Evolutionary conservation across 345 rosid species (phyloP).

Genomic region (Lumnitzera racemosa): DNA sequence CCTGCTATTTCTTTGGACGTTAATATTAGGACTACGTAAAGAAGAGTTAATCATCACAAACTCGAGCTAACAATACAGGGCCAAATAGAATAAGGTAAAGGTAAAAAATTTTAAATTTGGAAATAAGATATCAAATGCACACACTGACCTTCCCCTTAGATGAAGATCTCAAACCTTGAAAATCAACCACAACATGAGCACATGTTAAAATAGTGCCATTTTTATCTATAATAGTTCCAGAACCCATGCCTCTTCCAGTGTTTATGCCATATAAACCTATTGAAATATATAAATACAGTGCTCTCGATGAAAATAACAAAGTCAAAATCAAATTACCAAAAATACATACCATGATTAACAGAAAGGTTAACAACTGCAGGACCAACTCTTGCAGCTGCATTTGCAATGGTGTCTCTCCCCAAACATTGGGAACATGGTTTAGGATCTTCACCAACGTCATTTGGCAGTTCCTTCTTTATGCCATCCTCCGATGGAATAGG

Average conservation of each 20-base stretch:
- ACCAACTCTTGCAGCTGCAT: slow-evolving; percentile 78
- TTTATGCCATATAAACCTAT: slow-evolving; percentile 48
- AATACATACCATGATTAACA: slow-evolving; percentile 52
- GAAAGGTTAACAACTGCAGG: slow-evolving; percentile 86
- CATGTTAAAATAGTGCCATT: slow-evolving; percentile 89
- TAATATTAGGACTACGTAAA: too few relatives aligned
- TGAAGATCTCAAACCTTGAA: slow-evolving; percentile 35
- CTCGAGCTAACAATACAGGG: too few relatives aligned
- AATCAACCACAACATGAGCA: slow-evolving; percentile 77
- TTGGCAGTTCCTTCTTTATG: slow-evolving; percentile 18
- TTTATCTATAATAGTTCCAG: slow-evolving; percentile 80
- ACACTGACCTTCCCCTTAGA: slow-evolving; percentile 60
- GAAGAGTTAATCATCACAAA: too few relatives aligned
- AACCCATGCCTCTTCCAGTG: slow-evolving; percentile 52
- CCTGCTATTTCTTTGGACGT: too few relatives aligned
- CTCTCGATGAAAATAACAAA: background rate
- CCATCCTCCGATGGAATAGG: slow-evolving; percentile 26
- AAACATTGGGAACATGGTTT: slow-evolving; percentile 43
- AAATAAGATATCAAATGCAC: background rate
- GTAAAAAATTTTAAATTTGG: too few relatives aligned
- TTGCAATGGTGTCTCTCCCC: slow-evolving; percentile 70
- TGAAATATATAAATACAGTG: slow-evolving; percentile 7
- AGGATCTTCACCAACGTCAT: slow-evolving; percentile 27
- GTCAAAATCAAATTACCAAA: background rate
- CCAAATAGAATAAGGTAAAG: too few relatives aligned